These are phyloP conservation scores for Fistulifera solaris DNA, from an alignment of 108 stramenopile species.

Conservation along the genomic window DNA sequence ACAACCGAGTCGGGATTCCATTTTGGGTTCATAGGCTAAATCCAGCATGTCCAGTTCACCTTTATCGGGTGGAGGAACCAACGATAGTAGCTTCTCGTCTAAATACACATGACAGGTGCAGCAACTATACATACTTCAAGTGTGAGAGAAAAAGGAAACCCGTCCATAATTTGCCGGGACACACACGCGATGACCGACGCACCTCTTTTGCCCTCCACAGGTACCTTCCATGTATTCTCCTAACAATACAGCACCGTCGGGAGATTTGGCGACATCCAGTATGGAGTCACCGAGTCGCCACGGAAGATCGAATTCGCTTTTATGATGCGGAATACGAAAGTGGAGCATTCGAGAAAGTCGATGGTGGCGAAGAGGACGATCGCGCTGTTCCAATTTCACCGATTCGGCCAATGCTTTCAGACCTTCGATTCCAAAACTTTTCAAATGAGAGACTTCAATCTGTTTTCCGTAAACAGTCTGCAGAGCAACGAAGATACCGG, in stretches of 20 bases:
- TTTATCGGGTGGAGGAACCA: constrained; percentile 37
- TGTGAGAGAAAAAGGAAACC: too few species aligned
- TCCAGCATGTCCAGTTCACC: constrained; percentile 70
- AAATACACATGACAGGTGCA: constrained; percentile 72
- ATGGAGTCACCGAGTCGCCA: constrained; percentile 20
- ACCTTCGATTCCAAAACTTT: constrained; percentile 23
- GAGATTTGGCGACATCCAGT: constrained; percentile 15
- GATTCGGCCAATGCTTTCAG: constrained; percentile 16
- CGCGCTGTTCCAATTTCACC: constrained; percentile 10
- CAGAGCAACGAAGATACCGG: constrained; percentile 18
- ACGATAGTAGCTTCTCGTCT: constrained; percentile 44
- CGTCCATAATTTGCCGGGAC: too few species aligned
- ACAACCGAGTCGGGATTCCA: constrained; percentile 58
- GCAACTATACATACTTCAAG: too few species aligned
- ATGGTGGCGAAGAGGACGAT: too few species aligned
- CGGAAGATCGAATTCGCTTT: constrained; percentile 10
- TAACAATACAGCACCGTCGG: constrained; percentile 11
- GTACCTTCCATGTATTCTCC: constrained; percentile 67
- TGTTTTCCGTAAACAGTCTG: constrained; percentile 16
- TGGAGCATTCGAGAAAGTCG: constrained; percentile 8
- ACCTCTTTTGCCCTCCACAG: constrained; percentile 62
- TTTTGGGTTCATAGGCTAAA: constrained; percentile 42
- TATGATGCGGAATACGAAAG: constrained; percentile 16
- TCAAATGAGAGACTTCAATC: constrained; percentile 9
- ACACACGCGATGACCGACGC: not conserved